A percentile compares a stretch with the other conserved stretches of the same genome.
These are phyloP conservation scores for Chlorella sp. DNA, from an alignment of 139 green algal species.

Conservation along the genomic window DNA sequence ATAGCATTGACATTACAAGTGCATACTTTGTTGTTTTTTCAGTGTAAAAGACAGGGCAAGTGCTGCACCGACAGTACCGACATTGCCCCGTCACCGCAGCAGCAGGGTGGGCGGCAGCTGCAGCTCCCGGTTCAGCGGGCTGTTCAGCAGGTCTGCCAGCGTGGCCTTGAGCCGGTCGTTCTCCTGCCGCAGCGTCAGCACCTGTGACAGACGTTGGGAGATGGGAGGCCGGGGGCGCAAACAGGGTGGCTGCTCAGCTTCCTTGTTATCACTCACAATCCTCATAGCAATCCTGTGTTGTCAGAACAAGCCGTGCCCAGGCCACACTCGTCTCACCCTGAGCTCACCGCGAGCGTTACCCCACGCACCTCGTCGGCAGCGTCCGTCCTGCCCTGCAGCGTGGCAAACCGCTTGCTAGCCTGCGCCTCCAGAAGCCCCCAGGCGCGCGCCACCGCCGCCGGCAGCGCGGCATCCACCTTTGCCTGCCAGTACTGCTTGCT, in stretches of 20 bases:
- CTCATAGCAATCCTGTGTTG: too few relatives aligned
- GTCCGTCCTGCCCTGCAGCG: conserved; percentile 5
- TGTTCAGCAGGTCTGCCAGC: conserved; percentile 4
- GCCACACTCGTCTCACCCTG: not conserved
- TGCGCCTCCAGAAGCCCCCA: conserved; percentile 27
- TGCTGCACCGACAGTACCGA: too few relatives aligned
- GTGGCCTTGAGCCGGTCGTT: conserved; percentile 23
- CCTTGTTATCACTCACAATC: not conserved
- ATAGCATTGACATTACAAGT: too few relatives aligned
- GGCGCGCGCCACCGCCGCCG: not conserved
- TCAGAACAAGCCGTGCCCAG: too few relatives aligned
- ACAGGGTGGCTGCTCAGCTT: too few relatives aligned
- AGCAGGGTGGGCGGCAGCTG: conserved; percentile 29
- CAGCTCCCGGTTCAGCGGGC: conserved; percentile 24
- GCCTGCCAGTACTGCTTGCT: conserved; percentile 33
- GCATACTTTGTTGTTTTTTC: too few relatives aligned
- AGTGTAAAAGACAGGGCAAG: too few relatives aligned
- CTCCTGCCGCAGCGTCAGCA: conserved; percentile 23
- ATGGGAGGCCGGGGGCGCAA: not conserved
- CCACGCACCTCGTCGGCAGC: conserved; percentile 24
- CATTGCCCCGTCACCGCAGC: not conserved
- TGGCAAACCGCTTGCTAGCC: not conserved
- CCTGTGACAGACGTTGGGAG: not conserved
- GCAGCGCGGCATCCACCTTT: not conserved
- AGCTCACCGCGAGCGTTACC: not conserved